Base-by-base conservation (phyloP, 345 rosid genomes). In the Mercurialis annua region DNA sequence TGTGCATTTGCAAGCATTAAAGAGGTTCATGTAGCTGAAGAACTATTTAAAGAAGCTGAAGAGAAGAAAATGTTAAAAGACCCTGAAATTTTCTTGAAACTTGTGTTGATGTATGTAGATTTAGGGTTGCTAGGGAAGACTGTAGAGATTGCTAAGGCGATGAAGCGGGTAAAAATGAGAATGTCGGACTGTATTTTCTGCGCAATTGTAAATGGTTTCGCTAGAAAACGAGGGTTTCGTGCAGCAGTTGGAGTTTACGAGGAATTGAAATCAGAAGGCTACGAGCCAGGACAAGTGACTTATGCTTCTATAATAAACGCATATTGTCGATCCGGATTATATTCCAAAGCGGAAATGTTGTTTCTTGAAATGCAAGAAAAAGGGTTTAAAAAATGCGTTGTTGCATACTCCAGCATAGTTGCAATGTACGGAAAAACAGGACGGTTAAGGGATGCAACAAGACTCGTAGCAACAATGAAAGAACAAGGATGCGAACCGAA, bases 281-380 rank as follows among this genome's bases (percentile, higher is more conserved):
- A 87, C 52, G 78, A 79, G 47, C 95, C 96, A 0, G 98, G 98
- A 24, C 98, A 92, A 66, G 96, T 92, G 81, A 88, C 98, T 14
- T 90, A 85, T 76, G 91, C 98, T 4, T 86, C 86, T 0, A 79
- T 75, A 6, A 85, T 92, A 65, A 92, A 87, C 12, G 84, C 88
- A 0, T 86, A 92, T 70, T 86, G 79, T 69, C 81, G 88, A 1
- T 62, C 76, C 16, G 87, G 84, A 59, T 80, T 80, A 55, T 81
- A 85, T 66, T 55, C 80, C 1, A 80, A 84, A 76, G 96, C 98
- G 0, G 95, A 89, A 65, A 78, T 4, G 76, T 62, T 77, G 66
- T 87, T 89, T 49, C 56, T 53, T 2, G 95, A 90, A 76, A 92
- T 92, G 98, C 83, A 82, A 30, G 70, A 65, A 38, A 85, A 83